These are phyloP conservation scores for Thermothielavioides terrestris DNA, from an alignment of 495 filamentous ascomycete species.

Conservation along the genomic window DNA sequence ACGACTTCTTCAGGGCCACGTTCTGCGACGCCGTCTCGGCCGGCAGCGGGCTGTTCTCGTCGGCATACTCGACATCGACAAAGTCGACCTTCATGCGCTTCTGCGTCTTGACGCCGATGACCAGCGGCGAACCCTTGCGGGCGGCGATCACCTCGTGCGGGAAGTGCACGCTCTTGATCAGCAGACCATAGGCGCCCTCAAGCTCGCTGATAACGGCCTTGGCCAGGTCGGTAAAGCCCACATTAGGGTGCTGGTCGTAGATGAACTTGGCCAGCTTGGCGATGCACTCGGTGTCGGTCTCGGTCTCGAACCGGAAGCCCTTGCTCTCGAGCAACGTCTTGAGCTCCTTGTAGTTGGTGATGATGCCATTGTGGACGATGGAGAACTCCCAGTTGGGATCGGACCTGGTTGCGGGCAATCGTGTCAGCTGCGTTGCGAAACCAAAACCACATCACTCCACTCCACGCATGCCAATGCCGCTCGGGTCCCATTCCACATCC, in stretches of 20 bases:
- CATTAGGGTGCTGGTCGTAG: constrained; percentile 88
- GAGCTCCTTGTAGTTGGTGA: constrained; percentile 99
- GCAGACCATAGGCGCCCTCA: constrained; percentile 90
- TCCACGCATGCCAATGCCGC: not conserved
- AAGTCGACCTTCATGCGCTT: constrained; percentile 99
- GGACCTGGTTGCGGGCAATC: constrained; percentile 30
- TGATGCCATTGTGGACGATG: constrained; percentile 98
- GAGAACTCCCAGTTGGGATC: constrained; percentile 92
- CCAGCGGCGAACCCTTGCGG: constrained; percentile 93
- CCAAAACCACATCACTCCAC: too few species aligned
- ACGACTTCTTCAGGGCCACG: constrained; percentile 80
- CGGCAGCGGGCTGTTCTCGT: constrained; percentile 70
- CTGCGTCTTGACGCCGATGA: constrained; percentile 88
- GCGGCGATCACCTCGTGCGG: constrained; percentile 97
- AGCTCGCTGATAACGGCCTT: constrained; percentile 98
- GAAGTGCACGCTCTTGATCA: constrained; percentile 97
- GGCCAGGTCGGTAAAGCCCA: constrained; percentile 90
- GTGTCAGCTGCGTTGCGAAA: not conserved
- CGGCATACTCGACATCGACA: constrained; percentile 93
- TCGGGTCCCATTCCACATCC: not conserved
- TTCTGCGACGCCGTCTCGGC: constrained; percentile 96
- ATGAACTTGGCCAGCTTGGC: constrained; percentile 98
- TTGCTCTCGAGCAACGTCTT: constrained; percentile 87
- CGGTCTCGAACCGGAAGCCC: constrained; percentile 96
- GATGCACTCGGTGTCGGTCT: constrained; percentile 98